Evolutionary conservation across 108 stramenopile species (phyloP).

Genomic region (Nitzschia sp.): DNA sequence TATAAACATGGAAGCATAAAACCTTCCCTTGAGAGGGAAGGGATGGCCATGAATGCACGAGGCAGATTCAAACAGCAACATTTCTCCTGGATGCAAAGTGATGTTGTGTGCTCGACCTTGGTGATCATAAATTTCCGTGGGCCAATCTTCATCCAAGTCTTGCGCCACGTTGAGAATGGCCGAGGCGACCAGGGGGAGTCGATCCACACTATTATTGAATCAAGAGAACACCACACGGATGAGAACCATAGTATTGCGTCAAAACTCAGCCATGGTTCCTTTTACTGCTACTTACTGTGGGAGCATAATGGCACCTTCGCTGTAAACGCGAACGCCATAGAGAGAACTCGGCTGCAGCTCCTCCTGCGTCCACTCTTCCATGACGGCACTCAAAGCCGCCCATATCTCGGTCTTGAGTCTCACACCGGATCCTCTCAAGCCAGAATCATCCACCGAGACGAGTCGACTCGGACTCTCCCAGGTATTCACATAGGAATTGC

Average conservation of each 20-base stretch:
- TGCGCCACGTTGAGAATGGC: constrained; percentile 77
- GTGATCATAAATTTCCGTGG: constrained; percentile 53
- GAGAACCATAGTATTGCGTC: not conserved
- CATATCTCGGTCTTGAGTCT: constrained; percentile 43
- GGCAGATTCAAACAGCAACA: constrained; percentile 79
- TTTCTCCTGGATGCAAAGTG: constrained; percentile 77
- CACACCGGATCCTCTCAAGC: constrained; percentile 42
- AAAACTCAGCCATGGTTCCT: too few species aligned
- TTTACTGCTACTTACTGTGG: constrained; percentile 42
- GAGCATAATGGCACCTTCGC: constrained; percentile 54
- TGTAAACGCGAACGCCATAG: constrained; percentile 75
- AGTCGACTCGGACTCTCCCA: constrained; percentile 27
- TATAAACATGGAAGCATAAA: constrained; percentile 75
- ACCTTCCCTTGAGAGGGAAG: constrained; percentile 75
- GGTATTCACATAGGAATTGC: constrained; percentile 41
- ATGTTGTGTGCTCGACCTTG: constrained; percentile 64
- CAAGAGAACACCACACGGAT: not conserved
- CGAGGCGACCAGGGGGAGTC: constrained; percentile 76
- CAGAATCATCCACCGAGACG: constrained; percentile 45
- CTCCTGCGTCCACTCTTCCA: constrained; percentile 72
- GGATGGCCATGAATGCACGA: constrained; percentile 82
- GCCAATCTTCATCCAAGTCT: constrained; percentile 58
- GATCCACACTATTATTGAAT: constrained; percentile 45
- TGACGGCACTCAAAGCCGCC: constrained; percentile 42
- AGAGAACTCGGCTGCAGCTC: constrained; percentile 62